Conservation (phyloP, 2,329 filamentous ascomycete genomes). For the Colletotrichum melonis region DNA sequence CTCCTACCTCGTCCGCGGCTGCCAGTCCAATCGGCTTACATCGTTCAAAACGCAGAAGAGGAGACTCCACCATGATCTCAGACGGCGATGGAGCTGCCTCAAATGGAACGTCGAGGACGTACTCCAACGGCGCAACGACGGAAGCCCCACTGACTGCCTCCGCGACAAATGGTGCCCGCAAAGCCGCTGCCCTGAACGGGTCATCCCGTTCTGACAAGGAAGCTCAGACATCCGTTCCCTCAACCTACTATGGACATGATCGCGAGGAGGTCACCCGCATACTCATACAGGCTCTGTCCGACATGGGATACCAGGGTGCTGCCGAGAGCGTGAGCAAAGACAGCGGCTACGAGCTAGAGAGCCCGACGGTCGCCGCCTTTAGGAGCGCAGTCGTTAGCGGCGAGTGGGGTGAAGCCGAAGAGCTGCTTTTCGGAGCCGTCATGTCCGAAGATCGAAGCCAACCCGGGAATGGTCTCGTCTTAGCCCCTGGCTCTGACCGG, state of each 20-base stretch:
- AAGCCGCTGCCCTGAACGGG: constrained; percentile 35
- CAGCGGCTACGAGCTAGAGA: constrained; percentile 91
- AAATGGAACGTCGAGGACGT: constrained; percentile 64
- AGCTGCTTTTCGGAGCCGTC: constrained; percentile 71
- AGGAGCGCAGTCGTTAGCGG: constrained; percentile 83
- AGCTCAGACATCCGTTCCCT: constrained; percentile 43
- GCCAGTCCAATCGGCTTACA: constrained; percentile 38
- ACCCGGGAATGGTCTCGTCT: constrained; percentile 71
- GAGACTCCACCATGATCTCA: constrained; percentile 71
- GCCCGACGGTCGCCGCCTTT: constrained; percentile 86
- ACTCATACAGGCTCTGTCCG: constrained; percentile 88
- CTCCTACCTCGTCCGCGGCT: constrained; percentile 38
- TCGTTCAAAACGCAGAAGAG: constrained; percentile 66
- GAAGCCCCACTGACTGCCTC: constrained; percentile 46
- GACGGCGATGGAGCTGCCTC: constrained; percentile 62
- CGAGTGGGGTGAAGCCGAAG: constrained; percentile 87
- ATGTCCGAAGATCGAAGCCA: constrained; percentile 47
- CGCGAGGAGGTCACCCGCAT: constrained; percentile 94
- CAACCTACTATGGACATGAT: constrained; percentile 83
- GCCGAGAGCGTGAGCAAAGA: constrained; percentile 81
- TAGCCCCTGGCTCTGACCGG: constrained; percentile 80
- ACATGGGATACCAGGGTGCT: constrained; percentile 86
- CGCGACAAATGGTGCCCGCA: constrained; percentile 58
- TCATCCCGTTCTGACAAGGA: constrained; percentile 41
- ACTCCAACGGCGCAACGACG: constrained; percentile 68